Evolutionary conservation across 805 yeast species (phyloP).

Genomic region (Limtongia smithiae): DNA sequence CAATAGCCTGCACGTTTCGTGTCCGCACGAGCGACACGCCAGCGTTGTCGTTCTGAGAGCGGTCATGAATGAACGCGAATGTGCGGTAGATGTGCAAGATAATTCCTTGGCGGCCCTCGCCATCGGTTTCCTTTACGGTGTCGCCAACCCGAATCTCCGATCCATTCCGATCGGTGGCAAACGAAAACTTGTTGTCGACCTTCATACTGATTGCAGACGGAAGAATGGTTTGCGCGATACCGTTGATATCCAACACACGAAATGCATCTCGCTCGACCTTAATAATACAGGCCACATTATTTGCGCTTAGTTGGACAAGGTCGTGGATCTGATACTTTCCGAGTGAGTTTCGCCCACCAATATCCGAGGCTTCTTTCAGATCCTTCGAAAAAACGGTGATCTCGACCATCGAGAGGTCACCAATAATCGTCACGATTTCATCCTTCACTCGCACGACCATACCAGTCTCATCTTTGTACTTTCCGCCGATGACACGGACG

Average conservation of each 20-base stretch:
- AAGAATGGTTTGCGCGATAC: conserved; percentile 63
- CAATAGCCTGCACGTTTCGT: conserved; percentile 72
- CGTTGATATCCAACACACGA: conserved; percentile 76
- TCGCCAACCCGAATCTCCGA: conserved; percentile 85
- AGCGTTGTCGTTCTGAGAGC: conserved; percentile 73
- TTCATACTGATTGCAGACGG: conserved; percentile 83
- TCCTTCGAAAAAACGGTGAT: conserved; percentile 90
- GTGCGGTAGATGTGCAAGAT: conserved; percentile 83
- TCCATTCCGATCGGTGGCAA: conserved; percentile 84
- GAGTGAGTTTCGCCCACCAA: conserved; percentile 56
- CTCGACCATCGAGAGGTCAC: conserved; percentile 85
- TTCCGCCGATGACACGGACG: conserved; percentile 52
- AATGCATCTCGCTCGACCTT: conserved; percentile 86
- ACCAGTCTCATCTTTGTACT: conserved; percentile 91
- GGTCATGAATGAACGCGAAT: conserved; percentile 72
- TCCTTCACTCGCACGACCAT: conserved; percentile 77
- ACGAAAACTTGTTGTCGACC: conserved; percentile 64
- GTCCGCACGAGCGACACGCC: conserved; percentile 86
- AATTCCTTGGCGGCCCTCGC: conserved; percentile 84
- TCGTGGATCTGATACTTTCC: conserved; percentile 85
- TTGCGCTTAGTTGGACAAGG: conserved; percentile 80
- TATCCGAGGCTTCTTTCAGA: conserved; percentile 85
- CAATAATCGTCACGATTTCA: conserved; percentile 83
- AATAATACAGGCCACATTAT: conserved; percentile 82
- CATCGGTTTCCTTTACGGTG: conserved; percentile 77